Conservation (phyloP, 306 rosid species). For the Dicorynia guianensis region DNA sequence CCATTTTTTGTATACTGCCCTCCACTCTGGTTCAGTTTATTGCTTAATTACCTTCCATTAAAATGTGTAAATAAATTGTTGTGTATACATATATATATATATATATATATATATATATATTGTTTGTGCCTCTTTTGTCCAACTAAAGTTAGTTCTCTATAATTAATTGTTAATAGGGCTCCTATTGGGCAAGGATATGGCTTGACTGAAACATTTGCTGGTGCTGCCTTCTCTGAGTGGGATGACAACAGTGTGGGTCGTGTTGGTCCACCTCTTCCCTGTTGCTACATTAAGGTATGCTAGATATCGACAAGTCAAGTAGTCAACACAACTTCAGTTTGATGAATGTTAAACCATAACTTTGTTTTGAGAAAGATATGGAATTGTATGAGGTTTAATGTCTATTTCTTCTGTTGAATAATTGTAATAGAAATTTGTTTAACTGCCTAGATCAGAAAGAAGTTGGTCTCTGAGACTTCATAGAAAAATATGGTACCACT, state of each 20-base stretch:
- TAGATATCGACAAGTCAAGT: not conserved
- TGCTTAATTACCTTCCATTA: not conserved
- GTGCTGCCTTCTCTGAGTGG: constrained; percentile 85
- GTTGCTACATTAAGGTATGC: constrained; percentile 78
- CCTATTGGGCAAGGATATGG: constrained; percentile 98
- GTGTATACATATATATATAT: not conserved
- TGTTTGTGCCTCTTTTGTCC: not conserved
- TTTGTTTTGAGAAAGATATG: not conserved
- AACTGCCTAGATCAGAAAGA: constrained; percentile 8
- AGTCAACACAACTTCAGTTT: not conserved
- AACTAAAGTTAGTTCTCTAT: constrained; percentile 30
- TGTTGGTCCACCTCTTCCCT: constrained; percentile 95
- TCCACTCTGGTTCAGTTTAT: not conserved
- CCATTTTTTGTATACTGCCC: not conserved
- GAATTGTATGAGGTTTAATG: constrained; percentile 17
- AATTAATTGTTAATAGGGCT: constrained; percentile 59
- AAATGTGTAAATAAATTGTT: not conserved
- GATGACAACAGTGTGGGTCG: constrained; percentile 92
- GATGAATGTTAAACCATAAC: not conserved
- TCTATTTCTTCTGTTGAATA: constrained; percentile 14
- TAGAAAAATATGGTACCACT: constrained; percentile 19
- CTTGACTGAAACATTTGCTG: constrained; percentile 97
- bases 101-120: not conserved
- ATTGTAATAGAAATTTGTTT: not conserved
- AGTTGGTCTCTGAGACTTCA: constrained; percentile 13